A percentile compares a stretch with the other conserved stretches of the same genome.
Evolutionary conservation across 768 basidiomycete species (phyloP).

Genomic region (Cystobasidium onofrii): DNA sequence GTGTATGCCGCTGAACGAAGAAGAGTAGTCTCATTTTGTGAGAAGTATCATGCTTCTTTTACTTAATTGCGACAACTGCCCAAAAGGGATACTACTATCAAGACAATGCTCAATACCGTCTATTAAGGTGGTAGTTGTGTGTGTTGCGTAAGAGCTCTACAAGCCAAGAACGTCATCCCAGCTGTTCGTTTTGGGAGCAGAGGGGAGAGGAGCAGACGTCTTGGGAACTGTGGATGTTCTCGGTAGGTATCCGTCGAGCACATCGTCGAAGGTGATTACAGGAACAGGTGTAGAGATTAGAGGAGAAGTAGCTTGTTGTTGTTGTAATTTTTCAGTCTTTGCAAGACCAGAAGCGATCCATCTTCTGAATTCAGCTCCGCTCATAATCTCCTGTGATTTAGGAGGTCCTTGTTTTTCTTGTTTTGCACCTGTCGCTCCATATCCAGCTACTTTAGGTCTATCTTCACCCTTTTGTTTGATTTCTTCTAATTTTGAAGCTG

Average conservation of each 20-base stretch:
- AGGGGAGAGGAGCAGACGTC: not conserved
- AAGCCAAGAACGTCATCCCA: constrained; percentile 21
- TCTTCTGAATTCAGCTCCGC: constrained; percentile 15
- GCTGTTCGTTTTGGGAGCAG: not conserved
- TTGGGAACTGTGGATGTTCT: not conserved
- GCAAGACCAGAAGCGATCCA: constrained; percentile 22
- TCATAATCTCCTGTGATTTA: not conserved
- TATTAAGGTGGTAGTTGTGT: not conserved
- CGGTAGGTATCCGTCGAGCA: constrained; percentile 23
- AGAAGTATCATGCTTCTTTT: not conserved
- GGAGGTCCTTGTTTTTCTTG: constrained; percentile 10
- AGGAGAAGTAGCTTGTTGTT: not conserved
- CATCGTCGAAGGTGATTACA: constrained; percentile 17
- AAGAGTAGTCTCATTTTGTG: not conserved
- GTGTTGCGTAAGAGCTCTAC: not conserved
- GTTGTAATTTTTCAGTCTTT: not conserved
- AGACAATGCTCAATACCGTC: not conserved
- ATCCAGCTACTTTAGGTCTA: constrained; percentile 1
- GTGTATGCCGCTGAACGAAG: constrained; percentile 29
- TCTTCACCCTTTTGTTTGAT: not conserved
- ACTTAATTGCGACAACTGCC: not conserved
- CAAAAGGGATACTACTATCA: too few relatives aligned
- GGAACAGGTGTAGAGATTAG: constrained; percentile 2
- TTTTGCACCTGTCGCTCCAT: not conserved
- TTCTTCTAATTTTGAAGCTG: not conserved